phyloP scores from a whole-genome alignment of 768 basidiomycete genomes.

The Termitomyces heimii region DNA sequence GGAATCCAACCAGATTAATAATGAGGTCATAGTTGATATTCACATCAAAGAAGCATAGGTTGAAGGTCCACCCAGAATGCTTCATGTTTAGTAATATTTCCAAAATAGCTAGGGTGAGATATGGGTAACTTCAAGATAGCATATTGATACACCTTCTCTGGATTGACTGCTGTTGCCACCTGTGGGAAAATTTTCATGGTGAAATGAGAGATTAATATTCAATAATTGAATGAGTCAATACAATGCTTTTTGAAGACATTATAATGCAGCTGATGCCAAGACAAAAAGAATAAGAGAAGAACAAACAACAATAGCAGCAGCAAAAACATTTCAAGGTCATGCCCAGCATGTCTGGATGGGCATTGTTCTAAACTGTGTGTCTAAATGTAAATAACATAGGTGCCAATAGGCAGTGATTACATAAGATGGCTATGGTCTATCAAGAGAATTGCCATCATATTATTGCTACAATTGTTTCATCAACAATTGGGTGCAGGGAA shows the following conservation, averaged over 20 bases:
- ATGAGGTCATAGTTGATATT: background rate
- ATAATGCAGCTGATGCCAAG: background rate
- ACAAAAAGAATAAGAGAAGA: background rate
- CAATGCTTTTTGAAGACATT: background rate
- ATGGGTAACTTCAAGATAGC: background rate
- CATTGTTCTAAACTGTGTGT: too few species aligned
- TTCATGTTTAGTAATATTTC: background rate
- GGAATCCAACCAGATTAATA: conserved; percentile 6
- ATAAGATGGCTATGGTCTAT: too few species aligned
- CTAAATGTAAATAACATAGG: too few species aligned
- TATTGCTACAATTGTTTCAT: too few species aligned
- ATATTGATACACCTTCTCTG: background rate
- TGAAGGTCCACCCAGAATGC: background rate
- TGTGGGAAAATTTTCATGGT: background rate
- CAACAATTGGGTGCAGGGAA: too few species aligned
- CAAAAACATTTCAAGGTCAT: too few species aligned
- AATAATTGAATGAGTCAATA: background rate
- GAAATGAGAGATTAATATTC: background rate
- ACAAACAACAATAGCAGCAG: background rate
- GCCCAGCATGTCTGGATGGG: too few species aligned
- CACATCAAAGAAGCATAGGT: background rate
- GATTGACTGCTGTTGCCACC: background rate
- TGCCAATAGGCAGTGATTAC: too few species aligned
- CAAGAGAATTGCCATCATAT: too few species aligned
- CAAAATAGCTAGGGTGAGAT: background rate